Evolutionary conservation across 1,284 basidiomycete genomes (phyloP).

Genomic region (Cerioporus squamosus): DNA sequence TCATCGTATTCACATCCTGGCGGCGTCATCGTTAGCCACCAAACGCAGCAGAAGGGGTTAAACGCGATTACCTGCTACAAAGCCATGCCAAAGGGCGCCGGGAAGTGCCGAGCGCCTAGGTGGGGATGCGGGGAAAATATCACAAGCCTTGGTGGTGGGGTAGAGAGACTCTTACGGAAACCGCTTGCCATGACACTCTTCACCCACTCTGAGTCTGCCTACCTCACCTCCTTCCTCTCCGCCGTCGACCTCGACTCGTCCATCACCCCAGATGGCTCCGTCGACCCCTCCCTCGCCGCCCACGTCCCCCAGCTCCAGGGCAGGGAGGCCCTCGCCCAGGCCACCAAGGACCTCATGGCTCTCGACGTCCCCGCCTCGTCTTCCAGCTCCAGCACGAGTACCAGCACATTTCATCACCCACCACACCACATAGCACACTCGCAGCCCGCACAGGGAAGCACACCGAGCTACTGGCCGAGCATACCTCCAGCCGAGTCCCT

Average conservation of each 20-base stretch:
- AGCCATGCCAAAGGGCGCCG: too few relatives aligned
- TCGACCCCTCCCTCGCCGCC: constrained; percentile 34
- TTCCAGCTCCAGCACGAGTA: not conserved
- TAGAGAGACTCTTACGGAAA: constrained; percentile 6
- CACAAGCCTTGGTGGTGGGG: constrained; percentile 25
- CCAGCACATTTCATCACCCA: not conserved
- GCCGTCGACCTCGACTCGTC: constrained; percentile 46
- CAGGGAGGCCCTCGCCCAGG: constrained; percentile 67
- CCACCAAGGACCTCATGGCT: constrained; percentile 74
- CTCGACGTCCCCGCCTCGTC: constrained; percentile 47
- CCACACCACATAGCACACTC: not conserved
- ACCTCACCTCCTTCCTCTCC: constrained; percentile 56
- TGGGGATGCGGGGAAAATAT: constrained; percentile 17
- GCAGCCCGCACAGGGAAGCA: constrained; percentile 22
- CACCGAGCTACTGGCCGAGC: constrained; percentile 26
- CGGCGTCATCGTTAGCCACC: too few relatives aligned
- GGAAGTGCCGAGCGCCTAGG: constrained; percentile 10
- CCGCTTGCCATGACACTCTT: constrained; percentile 41
- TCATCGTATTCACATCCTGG: too few relatives aligned
- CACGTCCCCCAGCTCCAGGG: constrained; percentile 38
- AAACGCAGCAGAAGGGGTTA: too few relatives aligned
- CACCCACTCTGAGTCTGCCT: constrained; percentile 52
- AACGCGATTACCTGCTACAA: too few relatives aligned
- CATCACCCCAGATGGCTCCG: constrained; percentile 29
- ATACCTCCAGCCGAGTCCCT: constrained; percentile 14